Conservation (phyloP, 2,329 filamentous ascomycete genomes). For the Penicillium sp. region DNA sequence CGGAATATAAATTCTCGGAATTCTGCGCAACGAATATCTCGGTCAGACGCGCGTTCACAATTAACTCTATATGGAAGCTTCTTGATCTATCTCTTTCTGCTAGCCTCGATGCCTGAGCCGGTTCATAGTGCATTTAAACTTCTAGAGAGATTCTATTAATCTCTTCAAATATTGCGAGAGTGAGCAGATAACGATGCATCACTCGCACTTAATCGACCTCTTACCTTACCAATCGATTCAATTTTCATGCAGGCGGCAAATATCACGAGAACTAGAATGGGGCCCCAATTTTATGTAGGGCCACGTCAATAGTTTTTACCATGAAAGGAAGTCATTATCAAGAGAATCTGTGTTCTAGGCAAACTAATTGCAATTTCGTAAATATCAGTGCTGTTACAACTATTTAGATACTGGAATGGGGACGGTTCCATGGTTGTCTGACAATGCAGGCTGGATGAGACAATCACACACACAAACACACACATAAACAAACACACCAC, state of each 20-base stretch:
- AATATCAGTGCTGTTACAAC: too few relatives aligned
- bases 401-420: too few relatives aligned
- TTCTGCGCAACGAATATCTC: background rate
- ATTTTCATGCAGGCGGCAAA: background rate
- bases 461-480: too few relatives aligned
- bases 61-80: background rate
- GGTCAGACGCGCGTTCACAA: background rate
- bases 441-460: too few relatives aligned
- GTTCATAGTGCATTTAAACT: background rate
- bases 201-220: background rate
- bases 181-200: background rate
- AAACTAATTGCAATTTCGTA: too few relatives aligned
- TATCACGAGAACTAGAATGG: background rate
- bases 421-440: too few relatives aligned
- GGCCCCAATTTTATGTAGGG: background rate
- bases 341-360: too few relatives aligned
- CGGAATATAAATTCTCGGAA: constrained; percentile 2
- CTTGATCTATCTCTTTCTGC: background rate
- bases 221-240: background rate
- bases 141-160: background rate
- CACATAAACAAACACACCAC: too few relatives aligned
- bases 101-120: background rate
- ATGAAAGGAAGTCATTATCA: too few relatives aligned
- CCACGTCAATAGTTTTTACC: background rate
- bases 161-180: background rate